A percentile compares a stretch with the other conserved stretches of the same genome.
These are phyloP conservation scores for Lunasporangiospora selenospora DNA, from an alignment of 192 early-diverging fungal genomes.

Conservation along the genomic window DNA sequence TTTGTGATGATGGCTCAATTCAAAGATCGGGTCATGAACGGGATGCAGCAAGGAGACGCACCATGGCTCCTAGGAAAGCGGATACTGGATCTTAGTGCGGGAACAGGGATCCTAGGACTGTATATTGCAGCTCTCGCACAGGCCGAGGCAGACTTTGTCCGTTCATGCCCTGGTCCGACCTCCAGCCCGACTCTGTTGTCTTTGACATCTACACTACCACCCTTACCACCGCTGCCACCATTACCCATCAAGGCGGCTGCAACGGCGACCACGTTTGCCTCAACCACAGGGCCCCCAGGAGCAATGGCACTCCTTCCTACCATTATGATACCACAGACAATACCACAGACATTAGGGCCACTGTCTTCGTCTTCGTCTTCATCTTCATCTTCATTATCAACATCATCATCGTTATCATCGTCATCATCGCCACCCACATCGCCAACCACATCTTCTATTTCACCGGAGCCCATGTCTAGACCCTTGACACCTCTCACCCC, in stretches of 20 bases:
- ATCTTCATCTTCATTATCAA: background rate
- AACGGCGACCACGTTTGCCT: background rate
- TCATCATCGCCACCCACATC: too few relatives aligned
- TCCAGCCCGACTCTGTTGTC: too few relatives aligned
- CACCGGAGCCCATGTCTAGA: too few relatives aligned
- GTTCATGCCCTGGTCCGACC: too few relatives aligned
- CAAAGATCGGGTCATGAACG: slow-evolving; percentile 10
- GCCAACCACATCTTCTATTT: too few relatives aligned
- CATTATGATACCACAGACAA: background rate
- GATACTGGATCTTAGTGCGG: slow-evolving; percentile 57
- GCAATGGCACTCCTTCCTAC: too few relatives aligned
- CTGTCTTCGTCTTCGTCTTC: background rate
- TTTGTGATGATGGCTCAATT: slow-evolving; percentile 49
- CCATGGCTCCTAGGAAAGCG: slow-evolving; percentile 42
- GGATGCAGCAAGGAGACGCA: background rate
- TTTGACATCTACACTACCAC: too few relatives aligned
- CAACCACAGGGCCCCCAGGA: too few relatives aligned
- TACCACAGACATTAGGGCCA: slow-evolving; percentile 7
- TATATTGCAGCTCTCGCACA: slow-evolving; percentile 44
- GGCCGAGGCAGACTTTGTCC: background rate
- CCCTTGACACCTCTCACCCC: too few relatives aligned
- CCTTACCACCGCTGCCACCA: too few relatives aligned
- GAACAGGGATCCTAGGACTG: slow-evolving; percentile 55
- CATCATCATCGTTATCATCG: background rate
- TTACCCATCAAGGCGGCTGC: background rate